Evolutionary conservation across 768 basidiomycete genomes (phyloP), one percentile per base, ranked within the genome.

Genomic region (Pleurotus eryngii): DNA sequence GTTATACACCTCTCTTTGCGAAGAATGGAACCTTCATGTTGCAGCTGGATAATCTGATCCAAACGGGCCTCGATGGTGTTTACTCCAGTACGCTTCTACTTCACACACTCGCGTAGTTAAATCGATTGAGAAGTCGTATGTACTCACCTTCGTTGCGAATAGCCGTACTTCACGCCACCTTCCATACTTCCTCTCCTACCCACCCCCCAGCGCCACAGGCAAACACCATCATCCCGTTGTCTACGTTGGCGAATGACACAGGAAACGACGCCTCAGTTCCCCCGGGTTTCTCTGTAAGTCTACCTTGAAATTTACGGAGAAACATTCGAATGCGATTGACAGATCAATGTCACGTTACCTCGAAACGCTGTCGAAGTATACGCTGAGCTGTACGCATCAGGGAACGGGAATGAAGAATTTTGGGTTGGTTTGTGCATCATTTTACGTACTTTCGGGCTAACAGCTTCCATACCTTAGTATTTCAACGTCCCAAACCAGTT

Each of bases 201-300:
- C 69, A 84, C 62, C 85, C 86, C 22, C 77, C 86, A 0, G 85
- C 85, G 8, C 74, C 76, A 49, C 77, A 81, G 58, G 81, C 89
- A 11, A 79, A 87, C 63, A 61, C 81, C 22, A 86, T 92, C 49
- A 77, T 92, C 26, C 87, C 90, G 0, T 76, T 92, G 12, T 85
- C 86, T 1, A 88, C 86, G 3, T 68, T 87, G 55, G 73, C 76
- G 5, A 84, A 86, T 57, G 72, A 78, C 56, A 84, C 84, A 11
- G 86, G 84, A n/a, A 81, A 85, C 57, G 81, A 85, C 15, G 87
- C 85, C 5, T 86, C 86, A 38, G 86, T 91, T 2, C 90, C 90
- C 26, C 88, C 89, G 3, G 76, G 74, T 2, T 88, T 90, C 62
- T 87, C 87, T 12, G 88, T 90, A 64, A 48, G 76, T 35, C 17